A percentile compares a stretch with the other conserved stretches of the same genome.
Evolutionary conservation across 2,329 filamentous ascomycete genomes (phyloP).

Genomic region (Ophiostoma sp.): DNA sequence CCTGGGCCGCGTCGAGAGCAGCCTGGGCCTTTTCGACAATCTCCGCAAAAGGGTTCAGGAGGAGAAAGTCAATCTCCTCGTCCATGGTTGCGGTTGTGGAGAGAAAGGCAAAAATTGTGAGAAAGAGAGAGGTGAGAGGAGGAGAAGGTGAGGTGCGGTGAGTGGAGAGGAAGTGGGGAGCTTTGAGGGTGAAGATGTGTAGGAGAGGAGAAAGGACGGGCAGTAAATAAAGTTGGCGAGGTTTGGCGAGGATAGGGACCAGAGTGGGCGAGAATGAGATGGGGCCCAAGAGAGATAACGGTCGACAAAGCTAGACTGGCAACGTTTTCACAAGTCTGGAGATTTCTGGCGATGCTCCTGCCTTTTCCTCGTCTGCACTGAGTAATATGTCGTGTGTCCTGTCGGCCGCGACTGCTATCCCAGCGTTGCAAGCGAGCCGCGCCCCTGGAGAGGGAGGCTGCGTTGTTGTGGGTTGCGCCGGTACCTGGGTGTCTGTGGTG

Average conservation of each 20-base stretch:
- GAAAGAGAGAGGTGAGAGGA: background rate
- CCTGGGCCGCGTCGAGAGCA: constrained; percentile 49
- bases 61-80: constrained; percentile 41
- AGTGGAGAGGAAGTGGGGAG: background rate
- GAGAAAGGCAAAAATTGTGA: no score
- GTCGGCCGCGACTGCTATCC: constrained; percentile 18
- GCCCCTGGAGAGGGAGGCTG: constrained; percentile 3
- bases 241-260: background rate
- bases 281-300: background rate
- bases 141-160: background rate
- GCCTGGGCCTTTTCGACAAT: constrained; percentile 53
- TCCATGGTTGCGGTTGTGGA: constrained; percentile 28
- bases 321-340: background rate
- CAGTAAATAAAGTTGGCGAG: background rate
- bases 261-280: background rate
- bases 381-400: background rate
- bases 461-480: background rate
- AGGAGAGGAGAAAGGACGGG: background rate
- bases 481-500: background rate
- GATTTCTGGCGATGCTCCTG: background rate
- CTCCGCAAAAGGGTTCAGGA: constrained; percentile 53
- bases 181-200: background rate
- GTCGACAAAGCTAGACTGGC: background rate
- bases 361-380: background rate
- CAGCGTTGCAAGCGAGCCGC: constrained; percentile 18